phyloP scores from a whole-genome alignment of 2,329 filamentous ascomycete genomes.

The Thelonectria blattea region DNA sequence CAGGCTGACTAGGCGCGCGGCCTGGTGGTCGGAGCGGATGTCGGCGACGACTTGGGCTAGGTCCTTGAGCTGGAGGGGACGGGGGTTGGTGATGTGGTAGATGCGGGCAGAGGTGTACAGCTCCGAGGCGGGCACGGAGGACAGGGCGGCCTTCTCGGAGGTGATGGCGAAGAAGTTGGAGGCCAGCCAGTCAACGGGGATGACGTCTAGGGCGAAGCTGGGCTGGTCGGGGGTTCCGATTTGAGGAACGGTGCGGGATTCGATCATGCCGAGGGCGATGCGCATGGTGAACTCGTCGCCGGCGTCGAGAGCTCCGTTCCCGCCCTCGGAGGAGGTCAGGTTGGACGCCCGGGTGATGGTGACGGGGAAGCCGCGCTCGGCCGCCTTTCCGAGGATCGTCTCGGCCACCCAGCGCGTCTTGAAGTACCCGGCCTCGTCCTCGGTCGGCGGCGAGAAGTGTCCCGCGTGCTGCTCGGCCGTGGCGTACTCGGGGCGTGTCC shows the following conservation, averaged over 20 bases:
- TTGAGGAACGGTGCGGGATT: conserved; percentile 32
- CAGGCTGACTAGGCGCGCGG: conserved; percentile 23
- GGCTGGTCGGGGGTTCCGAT: conserved; percentile 30
- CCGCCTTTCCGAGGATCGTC: conserved; percentile 34
- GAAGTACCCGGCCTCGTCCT: conserved; percentile 37
- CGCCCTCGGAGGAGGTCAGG: conserved; percentile 26
- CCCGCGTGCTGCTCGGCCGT: conserved; percentile 29
- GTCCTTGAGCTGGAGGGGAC: conserved; percentile 30
- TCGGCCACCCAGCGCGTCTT: conserved; percentile 39
- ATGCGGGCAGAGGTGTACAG: conserved; percentile 22
- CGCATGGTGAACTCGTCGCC: conserved; percentile 36
- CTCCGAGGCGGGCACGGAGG: neutral
- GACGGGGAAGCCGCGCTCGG: conserved; percentile 33
- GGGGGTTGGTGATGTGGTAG: conserved; percentile 35
- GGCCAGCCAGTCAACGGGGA: conserved; percentile 35
- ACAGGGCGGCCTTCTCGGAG: conserved; percentile 19
- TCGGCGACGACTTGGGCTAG: conserved; percentile 30
- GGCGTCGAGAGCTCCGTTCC: conserved; percentile 22
- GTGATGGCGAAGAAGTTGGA: conserved; percentile 29
- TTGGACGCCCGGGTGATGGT: conserved; percentile 33
- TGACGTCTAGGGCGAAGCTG: conserved; percentile 32
- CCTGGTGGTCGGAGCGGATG: conserved; percentile 21
- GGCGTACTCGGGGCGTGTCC: conserved; percentile 24
- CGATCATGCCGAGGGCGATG: conserved; percentile 33
- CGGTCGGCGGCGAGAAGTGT: conserved; percentile 33